These are phyloP conservation scores for Ceraceosorus bombacis DNA, from an alignment of 1,284 basidiomycete species.

Conservation along the genomic window DNA sequence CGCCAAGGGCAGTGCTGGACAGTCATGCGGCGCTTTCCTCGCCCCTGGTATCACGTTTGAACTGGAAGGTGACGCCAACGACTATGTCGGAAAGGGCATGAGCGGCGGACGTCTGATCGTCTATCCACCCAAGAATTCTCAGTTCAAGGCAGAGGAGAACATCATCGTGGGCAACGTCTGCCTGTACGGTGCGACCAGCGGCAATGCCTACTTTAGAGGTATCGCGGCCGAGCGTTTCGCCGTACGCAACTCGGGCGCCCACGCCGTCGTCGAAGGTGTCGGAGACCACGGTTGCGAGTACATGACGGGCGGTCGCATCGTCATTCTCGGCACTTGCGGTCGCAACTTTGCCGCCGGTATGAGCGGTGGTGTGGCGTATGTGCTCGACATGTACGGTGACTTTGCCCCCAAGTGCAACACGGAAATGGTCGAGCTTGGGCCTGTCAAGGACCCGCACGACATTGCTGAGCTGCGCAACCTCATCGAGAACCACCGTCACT, in stretches of 20 bases:
- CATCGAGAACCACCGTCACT: slow-evolving; percentile 46
- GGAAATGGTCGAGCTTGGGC: slow-evolving; percentile 43
- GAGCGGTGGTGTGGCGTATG: slow-evolving; percentile 42
- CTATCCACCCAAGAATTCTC: slow-evolving; percentile 41
- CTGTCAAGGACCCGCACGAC: slow-evolving; percentile 40
- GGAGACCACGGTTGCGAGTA: slow-evolving; percentile 42
- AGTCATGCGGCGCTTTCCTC: slow-evolving; percentile 43
- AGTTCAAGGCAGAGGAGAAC: slow-evolving; percentile 46
- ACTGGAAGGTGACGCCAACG: slow-evolving; percentile 42
- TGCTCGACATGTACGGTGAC: slow-evolving; percentile 44
- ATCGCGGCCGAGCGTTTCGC: slow-evolving; percentile 44
- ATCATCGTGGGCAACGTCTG: slow-evolving; percentile 39
- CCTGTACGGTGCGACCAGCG: slow-evolving; percentile 32
- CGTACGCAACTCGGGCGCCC: slow-evolving; percentile 44
- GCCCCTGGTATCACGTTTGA: slow-evolving; percentile 43
- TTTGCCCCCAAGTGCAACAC: slow-evolving; percentile 41
- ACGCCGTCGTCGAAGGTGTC: slow-evolving; percentile 43
- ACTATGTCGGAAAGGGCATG: slow-evolving; percentile 39
- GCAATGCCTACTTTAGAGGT: slow-evolving; percentile 42
- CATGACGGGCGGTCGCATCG: slow-evolving; percentile 38
- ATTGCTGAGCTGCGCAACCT: slow-evolving; percentile 46
- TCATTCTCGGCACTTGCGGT: slow-evolving; percentile 35
- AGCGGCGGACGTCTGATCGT: slow-evolving; percentile 39
- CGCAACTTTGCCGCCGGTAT: slow-evolving; percentile 41
- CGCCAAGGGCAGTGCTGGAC: slow-evolving; percentile 41